Conservation (phyloP, 2,329 filamentous ascomycete genomes). For the Pyrenochaeta sp. region DNA sequence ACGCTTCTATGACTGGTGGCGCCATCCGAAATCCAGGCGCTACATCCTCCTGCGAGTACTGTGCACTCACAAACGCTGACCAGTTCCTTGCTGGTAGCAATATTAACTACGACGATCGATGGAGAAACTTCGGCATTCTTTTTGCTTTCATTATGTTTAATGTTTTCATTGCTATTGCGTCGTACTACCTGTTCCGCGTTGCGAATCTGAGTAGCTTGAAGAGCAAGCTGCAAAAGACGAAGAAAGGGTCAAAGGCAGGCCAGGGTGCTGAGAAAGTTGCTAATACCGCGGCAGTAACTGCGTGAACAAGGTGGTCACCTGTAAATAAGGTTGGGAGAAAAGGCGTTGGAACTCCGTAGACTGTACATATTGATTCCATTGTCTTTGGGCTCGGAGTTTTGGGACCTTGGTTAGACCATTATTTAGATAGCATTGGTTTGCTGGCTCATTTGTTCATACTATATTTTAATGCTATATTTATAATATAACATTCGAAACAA, state of each 20-base stretch:
- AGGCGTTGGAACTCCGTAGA: constrained; percentile 12
- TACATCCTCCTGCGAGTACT: constrained; percentile 60
- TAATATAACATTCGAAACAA: no score
- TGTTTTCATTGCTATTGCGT: constrained; percentile 63
- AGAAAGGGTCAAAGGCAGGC: constrained; percentile 27
- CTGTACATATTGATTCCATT: background rate
- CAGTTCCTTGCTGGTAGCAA: constrained; percentile 55
- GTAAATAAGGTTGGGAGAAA: constrained; percentile 23
- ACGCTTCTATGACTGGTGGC: constrained; percentile 49
- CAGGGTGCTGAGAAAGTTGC: constrained; percentile 17
- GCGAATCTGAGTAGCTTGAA: constrained; percentile 29
- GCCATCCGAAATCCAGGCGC: constrained; percentile 55
- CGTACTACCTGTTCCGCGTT: constrained; percentile 63
- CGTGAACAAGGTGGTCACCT: constrained; percentile 27
- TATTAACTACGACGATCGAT: constrained; percentile 61
- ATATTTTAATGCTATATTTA: no score
- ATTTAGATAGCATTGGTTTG: background rate
- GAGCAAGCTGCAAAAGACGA: constrained; percentile 22
- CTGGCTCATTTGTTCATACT: no score
- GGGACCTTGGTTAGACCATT: background rate
- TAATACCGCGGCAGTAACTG: constrained; percentile 16
- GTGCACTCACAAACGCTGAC: constrained; percentile 56
- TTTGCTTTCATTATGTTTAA: constrained; percentile 74
- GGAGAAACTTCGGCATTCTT: constrained; percentile 74
- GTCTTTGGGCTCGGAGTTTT: constrained; percentile 4